phyloP scores from a whole-genome alignment of 2,329 filamentous ascomycete genomes.

The Ceratocystis albifundus region DNA sequence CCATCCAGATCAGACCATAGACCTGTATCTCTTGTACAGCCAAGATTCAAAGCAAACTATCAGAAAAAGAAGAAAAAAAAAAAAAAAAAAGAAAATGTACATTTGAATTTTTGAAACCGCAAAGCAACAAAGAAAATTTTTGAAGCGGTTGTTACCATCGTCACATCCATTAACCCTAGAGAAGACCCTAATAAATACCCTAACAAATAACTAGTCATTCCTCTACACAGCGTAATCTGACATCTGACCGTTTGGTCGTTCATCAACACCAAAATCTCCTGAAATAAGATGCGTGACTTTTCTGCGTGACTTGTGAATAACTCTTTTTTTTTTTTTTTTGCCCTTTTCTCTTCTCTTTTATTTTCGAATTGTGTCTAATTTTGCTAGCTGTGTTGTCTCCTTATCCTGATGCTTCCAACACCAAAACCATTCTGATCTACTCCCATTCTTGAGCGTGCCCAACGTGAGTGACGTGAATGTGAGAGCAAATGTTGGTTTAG shows the following conservation, averaged over 20 bases:
- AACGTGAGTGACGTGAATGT: neutral
- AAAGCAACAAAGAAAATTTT: no score
- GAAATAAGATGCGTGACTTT: neutral
- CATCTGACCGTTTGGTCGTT: neutral
- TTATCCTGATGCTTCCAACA: no score
- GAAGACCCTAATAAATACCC: neutral
- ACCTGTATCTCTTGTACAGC: neutral
- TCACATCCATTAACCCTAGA: no score
- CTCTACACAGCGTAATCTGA: neutral
- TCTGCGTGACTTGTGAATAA: neutral
- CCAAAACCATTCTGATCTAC: neutral
- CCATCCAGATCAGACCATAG: neutral
- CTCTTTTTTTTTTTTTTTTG: neutral
- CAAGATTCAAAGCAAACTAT: neutral
- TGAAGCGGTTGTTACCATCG: no score
- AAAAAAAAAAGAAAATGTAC: no score
- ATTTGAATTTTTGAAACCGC: no score
- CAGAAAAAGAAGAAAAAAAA: no score
- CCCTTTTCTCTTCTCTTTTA: no score
- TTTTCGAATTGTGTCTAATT: neutral
- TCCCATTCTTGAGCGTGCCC: neutral
- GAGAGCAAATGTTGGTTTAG: slow-evolving; percentile 2
- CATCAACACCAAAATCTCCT: neutral
- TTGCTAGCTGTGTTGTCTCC: neutral
- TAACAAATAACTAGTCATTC: neutral